Conservation (phyloP, 345 rosid species). For the Rhizophora apiculata region DNA sequence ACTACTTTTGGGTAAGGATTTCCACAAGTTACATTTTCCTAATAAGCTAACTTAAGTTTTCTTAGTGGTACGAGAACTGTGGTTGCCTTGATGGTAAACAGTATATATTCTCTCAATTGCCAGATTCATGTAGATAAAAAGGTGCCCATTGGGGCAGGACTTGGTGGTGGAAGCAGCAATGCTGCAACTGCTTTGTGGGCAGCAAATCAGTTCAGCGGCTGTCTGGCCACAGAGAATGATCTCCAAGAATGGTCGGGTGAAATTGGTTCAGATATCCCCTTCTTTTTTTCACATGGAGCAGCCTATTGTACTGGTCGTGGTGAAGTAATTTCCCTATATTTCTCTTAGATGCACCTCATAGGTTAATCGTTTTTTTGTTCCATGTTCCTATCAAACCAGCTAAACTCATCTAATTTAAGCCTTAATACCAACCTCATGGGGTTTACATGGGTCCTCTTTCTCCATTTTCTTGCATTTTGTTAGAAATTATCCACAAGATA, state of each 20-base stretch:
- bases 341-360: constrained; percentile 1
- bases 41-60: background rate
- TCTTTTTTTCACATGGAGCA: constrained; percentile 93
- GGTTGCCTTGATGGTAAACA: background rate
- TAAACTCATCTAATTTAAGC: background rate
- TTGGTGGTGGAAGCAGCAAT: constrained; percentile 97
- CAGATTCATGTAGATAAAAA: constrained; percentile 90
- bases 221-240: constrained; percentile 72
- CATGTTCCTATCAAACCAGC: background rate
- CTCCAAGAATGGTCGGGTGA: constrained; percentile 97
- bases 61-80: background rate
- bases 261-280: constrained; percentile 96
- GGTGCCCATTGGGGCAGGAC: constrained; percentile 94
- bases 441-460: background rate
- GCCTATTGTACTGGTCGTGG: constrained; percentile 97
- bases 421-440: background rate
- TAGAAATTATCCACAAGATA: background rate
- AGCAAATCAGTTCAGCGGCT: constrained; percentile 81
- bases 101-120: constrained; percentile 10
- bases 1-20: constrained; percentile 73
- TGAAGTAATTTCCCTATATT: constrained; percentile 55
- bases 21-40: background rate
- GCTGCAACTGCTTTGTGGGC: constrained; percentile 99
- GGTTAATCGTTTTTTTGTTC: background rate
- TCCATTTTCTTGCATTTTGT: background rate